Evolutionary conservation across 2,329 filamentous ascomycete species (phyloP).

Genomic region (Paraphaeosphaeria sporulosa): DNA sequence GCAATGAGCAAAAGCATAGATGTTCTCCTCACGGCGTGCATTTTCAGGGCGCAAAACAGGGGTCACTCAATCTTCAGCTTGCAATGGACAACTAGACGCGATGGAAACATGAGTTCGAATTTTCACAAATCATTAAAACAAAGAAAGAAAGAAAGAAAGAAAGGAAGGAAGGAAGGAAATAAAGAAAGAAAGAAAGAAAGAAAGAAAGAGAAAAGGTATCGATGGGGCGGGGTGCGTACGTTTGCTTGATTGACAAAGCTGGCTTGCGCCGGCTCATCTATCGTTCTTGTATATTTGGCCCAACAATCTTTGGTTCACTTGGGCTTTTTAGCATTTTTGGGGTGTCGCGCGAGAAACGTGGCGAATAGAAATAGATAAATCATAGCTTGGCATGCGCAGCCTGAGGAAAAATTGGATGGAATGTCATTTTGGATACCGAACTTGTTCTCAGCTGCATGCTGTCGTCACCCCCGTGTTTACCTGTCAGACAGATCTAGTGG

Average conservation of each 20-base stretch:
- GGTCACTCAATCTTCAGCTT: slow-evolving; percentile 9
- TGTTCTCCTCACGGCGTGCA: slow-evolving; percentile 40
- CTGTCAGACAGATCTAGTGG: not conserved
- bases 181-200: not conserved
- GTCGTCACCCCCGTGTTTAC: not conserved
- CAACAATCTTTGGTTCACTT: not conserved
- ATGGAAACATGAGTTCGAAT: slow-evolving; percentile 1
- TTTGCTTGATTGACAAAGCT: not conserved
- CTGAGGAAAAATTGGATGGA: not conserved
- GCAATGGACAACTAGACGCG: slow-evolving; percentile 19
- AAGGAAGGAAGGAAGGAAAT: not conserved
- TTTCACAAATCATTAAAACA: not conserved
- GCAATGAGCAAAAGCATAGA: slow-evolving; percentile 44
- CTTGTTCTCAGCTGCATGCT: not conserved
- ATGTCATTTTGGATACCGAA: slow-evolving; percentile 5
- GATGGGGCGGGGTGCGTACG: not conserved
- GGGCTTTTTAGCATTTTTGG: not conserved
- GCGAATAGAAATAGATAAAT: slow-evolving; percentile 10
- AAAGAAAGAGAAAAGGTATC: slow-evolving; percentile 4
- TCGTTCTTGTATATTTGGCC: slow-evolving; percentile 12
- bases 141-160: not conserved
- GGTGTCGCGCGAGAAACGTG: not conserved
- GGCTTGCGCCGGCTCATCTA: not conserved
- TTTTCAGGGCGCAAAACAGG: slow-evolving; percentile 40
- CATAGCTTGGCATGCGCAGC: not conserved